Evolutionary conservation across 2,329 filamentous ascomycete species (phyloP).

Genomic region (Fusarium praegraminearum): DNA sequence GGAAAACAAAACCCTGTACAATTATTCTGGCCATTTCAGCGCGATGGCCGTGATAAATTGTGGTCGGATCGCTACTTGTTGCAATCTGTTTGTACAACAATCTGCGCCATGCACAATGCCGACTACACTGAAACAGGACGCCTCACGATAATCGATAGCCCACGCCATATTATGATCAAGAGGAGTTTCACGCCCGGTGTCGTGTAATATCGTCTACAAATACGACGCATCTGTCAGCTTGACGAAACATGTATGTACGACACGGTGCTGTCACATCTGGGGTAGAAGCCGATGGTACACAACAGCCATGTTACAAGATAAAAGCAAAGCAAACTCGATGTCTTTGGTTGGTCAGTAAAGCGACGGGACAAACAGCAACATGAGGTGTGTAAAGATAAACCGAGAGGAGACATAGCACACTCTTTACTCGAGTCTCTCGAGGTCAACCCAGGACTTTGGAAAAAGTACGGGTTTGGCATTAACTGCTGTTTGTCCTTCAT

Average conservation of each 20-base stretch:
- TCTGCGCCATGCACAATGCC: conserved; percentile 18
- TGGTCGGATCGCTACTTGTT: not conserved
- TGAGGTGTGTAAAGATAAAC: not conserved
- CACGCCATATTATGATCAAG: not conserved
- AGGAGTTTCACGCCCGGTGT: not conserved
- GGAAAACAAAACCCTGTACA: conserved; percentile 3
- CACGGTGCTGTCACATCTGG: conserved; percentile 20
- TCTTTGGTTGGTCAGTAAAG: conserved; percentile 23
- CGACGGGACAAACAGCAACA: conserved; percentile 11
- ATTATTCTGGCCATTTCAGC: conserved; percentile 2
- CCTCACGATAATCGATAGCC: not conserved
- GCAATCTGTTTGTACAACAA: not conserved
- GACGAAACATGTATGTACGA: conserved; percentile 34
- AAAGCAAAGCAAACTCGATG: conserved; percentile 1
- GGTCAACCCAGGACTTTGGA: not conserved
- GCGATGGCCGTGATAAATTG: conserved; percentile 9
- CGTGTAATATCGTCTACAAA: conserved; percentile 12
- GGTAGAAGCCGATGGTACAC: conserved; percentile 33
- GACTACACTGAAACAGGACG: conserved; percentile 22
- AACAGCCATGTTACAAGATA: conserved; percentile 12
- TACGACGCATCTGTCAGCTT: conserved; percentile 34
- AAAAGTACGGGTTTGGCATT: not conserved
- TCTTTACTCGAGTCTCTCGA: not conserved
- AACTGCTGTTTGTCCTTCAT: not conserved
- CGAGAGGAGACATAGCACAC: not conserved